phyloP scores from a whole-genome alignment of 2,329 filamentous ascomycete genomes.

The Colletotrichum orchidophilum region DNA sequence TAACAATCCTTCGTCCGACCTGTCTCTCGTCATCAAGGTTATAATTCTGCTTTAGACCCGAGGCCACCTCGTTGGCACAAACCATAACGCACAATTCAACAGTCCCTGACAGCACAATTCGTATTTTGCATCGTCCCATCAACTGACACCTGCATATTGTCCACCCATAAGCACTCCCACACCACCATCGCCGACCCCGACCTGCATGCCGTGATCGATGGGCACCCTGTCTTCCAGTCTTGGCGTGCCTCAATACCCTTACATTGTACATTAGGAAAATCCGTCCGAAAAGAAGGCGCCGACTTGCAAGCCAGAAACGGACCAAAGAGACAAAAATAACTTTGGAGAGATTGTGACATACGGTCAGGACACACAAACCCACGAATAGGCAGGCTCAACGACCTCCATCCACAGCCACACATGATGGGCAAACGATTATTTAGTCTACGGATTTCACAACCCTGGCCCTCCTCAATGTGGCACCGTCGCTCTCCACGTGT shows the following conservation, averaged over 20 bases:
- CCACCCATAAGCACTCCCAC: conserved; percentile 14
- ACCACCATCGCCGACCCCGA: not conserved
- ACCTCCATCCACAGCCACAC: not conserved
- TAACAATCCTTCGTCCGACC: not conserved
- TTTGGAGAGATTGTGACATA: not conserved
- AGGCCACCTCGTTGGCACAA: not conserved
- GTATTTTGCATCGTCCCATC: conserved; percentile 17
- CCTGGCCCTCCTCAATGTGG: not conserved
- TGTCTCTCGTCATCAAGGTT: not conserved
- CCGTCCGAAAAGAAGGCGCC: conserved; percentile 9
- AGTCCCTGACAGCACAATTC: conserved; percentile 19
- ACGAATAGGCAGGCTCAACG: too few species aligned
- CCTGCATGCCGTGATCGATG: conserved; percentile 9
- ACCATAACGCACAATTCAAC: not conserved
- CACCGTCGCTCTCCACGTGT: conserved; percentile 2
- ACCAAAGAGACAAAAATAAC: conserved; percentile 9
- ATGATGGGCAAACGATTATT: not conserved
- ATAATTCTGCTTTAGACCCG: not conserved
- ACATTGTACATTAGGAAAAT: not conserved
- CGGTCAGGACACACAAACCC: not conserved
- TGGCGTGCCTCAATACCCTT: not conserved
- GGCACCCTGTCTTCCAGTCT: not conserved
- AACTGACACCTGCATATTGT: conserved; percentile 27
- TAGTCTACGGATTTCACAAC: not conserved
- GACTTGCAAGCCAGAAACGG: conserved; percentile 1